phyloP scores from a whole-genome alignment of 345 rosid species.

The Microthlaspi erraticum region DNA sequence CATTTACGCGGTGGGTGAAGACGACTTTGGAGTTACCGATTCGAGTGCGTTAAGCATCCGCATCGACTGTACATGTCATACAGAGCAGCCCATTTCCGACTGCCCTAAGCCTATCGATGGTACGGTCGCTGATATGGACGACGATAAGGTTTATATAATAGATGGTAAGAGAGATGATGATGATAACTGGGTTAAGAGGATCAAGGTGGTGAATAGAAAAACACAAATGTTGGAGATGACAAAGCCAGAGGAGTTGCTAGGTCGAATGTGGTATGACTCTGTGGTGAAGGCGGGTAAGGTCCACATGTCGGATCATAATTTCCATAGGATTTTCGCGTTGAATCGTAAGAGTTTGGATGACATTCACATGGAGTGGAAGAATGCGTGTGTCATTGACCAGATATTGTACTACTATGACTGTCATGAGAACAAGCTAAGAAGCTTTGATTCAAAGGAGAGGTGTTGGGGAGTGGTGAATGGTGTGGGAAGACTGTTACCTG shows the following conservation, averaged over 20 bases:
- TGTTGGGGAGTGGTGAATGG: constrained; percentile 15
- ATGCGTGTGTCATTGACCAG: background rate
- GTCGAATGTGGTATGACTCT: background rate
- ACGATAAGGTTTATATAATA: background rate
- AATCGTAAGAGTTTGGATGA: background rate
- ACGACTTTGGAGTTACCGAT: background rate
- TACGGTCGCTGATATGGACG: background rate
- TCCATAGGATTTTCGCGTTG: background rate
- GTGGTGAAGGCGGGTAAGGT: background rate
- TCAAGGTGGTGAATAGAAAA: background rate
- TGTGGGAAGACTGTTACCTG: background rate
- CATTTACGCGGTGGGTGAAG: constrained; percentile 2
- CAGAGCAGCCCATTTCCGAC: background rate
- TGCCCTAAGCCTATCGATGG: background rate
- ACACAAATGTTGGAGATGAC: constrained; percentile 7
- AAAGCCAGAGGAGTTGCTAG: background rate
- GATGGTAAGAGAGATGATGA: background rate
- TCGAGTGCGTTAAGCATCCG: too few relatives aligned
- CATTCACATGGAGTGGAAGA: background rate
- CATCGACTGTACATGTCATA: background rate
- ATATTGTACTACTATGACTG: background rate
- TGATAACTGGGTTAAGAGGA: background rate
- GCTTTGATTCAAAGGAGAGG: background rate
- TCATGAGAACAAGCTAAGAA: background rate
- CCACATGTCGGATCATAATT: background rate